These are phyloP conservation scores for Tetrapyrgos nigripes DNA, from an alignment of 1,284 basidiomycete species.

Conservation along the genomic window DNA sequence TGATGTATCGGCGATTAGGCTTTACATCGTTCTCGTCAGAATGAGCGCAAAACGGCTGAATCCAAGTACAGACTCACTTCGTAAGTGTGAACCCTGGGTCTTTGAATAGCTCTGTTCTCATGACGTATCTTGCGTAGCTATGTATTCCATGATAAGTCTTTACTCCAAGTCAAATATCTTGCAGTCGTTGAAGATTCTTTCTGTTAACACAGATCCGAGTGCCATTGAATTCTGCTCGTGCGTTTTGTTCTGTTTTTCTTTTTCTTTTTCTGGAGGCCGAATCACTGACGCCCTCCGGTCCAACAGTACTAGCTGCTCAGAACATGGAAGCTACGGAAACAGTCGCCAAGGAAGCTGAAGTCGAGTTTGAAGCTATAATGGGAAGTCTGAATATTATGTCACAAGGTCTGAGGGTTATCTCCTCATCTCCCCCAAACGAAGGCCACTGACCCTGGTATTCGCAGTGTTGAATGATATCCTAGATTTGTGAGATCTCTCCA, in stretches of 20 bases:
- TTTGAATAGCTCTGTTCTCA: neutral
- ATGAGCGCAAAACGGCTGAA: conserved; percentile 51
- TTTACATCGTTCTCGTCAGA: no score
- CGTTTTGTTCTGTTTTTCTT: conserved; percentile 32
- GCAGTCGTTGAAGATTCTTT: conserved; percentile 27
- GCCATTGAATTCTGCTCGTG: conserved; percentile 88
- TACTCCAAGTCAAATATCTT: conserved; percentile 15
- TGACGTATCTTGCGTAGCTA: conserved; percentile 46
- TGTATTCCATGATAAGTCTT: conserved; percentile 62
- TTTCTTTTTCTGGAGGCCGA: neutral
- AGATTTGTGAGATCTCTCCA: conserved; percentile 64
- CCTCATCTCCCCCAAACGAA: no score
- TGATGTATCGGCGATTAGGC: no score
- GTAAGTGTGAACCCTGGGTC: conserved; percentile 40
- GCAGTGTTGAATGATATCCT: conserved; percentile 89
- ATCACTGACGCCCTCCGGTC: neutral
- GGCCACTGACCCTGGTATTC: conserved; percentile 40
- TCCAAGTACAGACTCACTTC: conserved; percentile 75
- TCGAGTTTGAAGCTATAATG: conserved; percentile 72
- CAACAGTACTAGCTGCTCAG: conserved; percentile 68
- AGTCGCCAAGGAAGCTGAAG: conserved; percentile 54
- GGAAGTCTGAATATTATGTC: conserved; percentile 77
- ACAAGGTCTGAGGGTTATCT: conserved; percentile 45
- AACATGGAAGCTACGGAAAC: conserved; percentile 68
- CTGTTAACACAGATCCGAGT: conserved; percentile 77